phyloP scores from a whole-genome alignment of 1,139 yeast species.

The Meyerozyma sp. region DNA sequence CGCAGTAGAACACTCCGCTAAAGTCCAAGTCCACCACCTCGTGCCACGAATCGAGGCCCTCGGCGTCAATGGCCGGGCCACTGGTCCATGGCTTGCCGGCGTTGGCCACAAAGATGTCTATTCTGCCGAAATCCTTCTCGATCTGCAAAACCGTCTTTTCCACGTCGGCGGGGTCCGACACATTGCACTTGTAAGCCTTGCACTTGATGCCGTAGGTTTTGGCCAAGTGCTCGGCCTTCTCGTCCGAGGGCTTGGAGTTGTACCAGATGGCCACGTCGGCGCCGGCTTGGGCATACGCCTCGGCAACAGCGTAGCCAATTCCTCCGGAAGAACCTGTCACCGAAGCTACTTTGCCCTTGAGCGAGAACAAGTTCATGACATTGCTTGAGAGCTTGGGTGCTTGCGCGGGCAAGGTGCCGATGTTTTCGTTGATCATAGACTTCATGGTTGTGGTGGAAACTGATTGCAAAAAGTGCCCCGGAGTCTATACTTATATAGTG shows the following conservation, averaged over 20 bases:
- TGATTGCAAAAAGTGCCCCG: too few species aligned
- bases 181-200: conserved; percentile 14
- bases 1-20: conserved; percentile 63
- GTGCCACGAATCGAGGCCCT: conserved; percentile 43
- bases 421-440: conserved; percentile 1
- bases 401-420: conserved; percentile 1
- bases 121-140: conserved; percentile 12
- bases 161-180: conserved; percentile 10
- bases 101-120: conserved; percentile 15
- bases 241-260: conserved; percentile 23
- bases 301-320: conserved; percentile 36
- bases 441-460: not conserved
- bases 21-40: conserved; percentile 66
- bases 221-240: conserved; percentile 11
- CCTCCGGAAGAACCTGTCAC: conserved; percentile 41
- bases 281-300: conserved; percentile 38
- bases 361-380: conserved; percentile 15
- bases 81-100: conserved; percentile 15
- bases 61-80: conserved; percentile 13
- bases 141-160: conserved; percentile 7
- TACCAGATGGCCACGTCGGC: conserved; percentile 35
- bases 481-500: not conserved
- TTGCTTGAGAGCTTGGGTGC: conserved; percentile 1
- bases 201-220: conserved; percentile 12
- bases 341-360: conserved; percentile 33